Base-by-base conservation (phyloP, 495 filamentous ascomycete genomes). In the Durotheca rogersii region DNA sequence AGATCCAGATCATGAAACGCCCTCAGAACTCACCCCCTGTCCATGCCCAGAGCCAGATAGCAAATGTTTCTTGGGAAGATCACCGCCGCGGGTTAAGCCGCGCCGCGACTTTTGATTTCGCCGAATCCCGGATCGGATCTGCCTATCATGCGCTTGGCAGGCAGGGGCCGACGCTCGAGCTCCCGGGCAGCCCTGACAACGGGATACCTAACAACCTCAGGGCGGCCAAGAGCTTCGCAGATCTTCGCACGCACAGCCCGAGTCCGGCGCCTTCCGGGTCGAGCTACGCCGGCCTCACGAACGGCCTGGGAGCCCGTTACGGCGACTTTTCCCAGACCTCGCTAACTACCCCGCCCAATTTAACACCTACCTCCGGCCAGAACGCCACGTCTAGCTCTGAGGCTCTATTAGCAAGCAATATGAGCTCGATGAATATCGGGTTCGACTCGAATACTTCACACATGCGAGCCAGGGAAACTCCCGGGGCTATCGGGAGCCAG, bases 61-160 rank as follows among this genome's bases (percentile, higher is more conserved):
- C 42, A 66, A 81, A 83, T 27, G 86, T 87, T 38, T 79, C 81
- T 12, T 76, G 80, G 44, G 89, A 96, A 50, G 79, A 82, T 23
- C 82, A 83, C 47, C 81, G 90, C 44, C 87, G 91, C 23, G 86
- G 82, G 10, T 74, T 98, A 25, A 93, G 90, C 73, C 87, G 93
- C 20, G 90, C 93, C 14, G 94, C 93, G 23, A 98, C 93, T n/a
- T 95, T 94, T 59, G 92, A 97, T 70, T 98, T 98, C 71, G 90
- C 87, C 58, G 93, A 96, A 65, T 83, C 88, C 27, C 86, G 91
- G 5, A 84, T 78, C 17, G 81, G 80, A 35, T 83, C 85, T 27
- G 78, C 80, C 21, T 74, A 87, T 66, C 82, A 81, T 58, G 83
- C 87, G 0, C 75, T 94, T 35, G 86, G 89, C 31, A 78, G 87